Evolutionary conservation across 169 alveolate species (phyloP).

Genomic region (Plasmodium vivax): DNA sequence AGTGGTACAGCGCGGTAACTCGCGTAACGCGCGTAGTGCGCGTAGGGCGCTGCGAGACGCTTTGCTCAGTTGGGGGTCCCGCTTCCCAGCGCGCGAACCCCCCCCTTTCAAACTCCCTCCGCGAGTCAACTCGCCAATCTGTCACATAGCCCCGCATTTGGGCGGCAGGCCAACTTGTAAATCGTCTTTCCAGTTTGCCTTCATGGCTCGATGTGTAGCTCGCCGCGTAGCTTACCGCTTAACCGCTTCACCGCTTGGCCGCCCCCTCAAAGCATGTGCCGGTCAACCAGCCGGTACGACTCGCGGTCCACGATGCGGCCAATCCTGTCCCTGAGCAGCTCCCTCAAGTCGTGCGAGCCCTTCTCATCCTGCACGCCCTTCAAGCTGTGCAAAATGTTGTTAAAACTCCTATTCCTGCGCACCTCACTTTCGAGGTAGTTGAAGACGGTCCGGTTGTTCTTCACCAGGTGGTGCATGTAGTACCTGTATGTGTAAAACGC

Average conservation of each 20-base stretch:
- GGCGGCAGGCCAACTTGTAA: neutral
- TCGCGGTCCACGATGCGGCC: conserved; percentile 40
- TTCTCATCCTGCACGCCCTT: conserved; percentile 29
- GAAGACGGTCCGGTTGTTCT: conserved; percentile 48
- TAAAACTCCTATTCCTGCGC: conserved; percentile 46
- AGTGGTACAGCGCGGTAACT: neutral
- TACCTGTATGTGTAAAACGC: conserved; percentile 60
- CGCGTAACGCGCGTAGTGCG: neutral
- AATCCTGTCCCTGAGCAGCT: conserved; percentile 28
- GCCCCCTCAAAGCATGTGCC: neutral
- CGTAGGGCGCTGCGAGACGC: neutral
- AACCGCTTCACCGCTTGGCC: neutral
- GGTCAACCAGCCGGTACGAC: conserved; percentile 45
- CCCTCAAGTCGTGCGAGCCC: conserved; percentile 11
- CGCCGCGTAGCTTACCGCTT: neutral
- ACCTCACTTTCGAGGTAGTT: conserved; percentile 49
- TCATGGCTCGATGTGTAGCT: too few relatives aligned
- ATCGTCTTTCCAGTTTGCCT: neutral
- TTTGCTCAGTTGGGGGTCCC: neutral
- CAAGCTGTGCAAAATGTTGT: conserved; percentile 34
- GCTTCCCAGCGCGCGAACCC: neutral
- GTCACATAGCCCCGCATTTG: neutral
- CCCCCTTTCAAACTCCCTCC: neutral
- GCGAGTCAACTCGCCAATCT: neutral
- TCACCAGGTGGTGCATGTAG: conserved; percentile 67